Conservation (phyloP, 768 basidiomycete species). For the Aureoboletus auriporus region DNA sequence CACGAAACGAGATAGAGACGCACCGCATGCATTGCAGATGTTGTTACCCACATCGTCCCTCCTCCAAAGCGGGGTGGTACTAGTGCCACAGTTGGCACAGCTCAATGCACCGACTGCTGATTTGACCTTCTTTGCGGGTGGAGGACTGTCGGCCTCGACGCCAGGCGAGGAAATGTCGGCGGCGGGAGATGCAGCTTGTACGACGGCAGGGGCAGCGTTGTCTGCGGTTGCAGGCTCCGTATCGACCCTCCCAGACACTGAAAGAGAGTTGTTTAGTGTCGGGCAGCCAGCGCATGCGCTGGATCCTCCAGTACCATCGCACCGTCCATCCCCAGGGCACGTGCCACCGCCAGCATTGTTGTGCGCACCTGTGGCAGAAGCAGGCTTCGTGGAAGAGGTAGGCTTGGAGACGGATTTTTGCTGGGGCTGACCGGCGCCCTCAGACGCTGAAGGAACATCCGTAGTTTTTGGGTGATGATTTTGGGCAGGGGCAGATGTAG, state of each 20-base stretch:
- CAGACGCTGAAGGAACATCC: slow-evolving; percentile 26
- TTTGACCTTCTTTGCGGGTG: slow-evolving; percentile 30
- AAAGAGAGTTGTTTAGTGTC: slow-evolving; percentile 85
- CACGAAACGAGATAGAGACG: slow-evolving; percentile 33
- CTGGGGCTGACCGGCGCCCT: slow-evolving; percentile 21
- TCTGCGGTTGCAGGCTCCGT: slow-evolving; percentile 30
- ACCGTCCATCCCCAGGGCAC: slow-evolving; percentile 98
- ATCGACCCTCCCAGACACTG: slow-evolving; percentile 40
- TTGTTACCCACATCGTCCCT: slow-evolving; percentile 89
- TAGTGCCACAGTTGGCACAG: slow-evolving; percentile 87
- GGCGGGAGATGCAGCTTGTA: slow-evolving; percentile 25
- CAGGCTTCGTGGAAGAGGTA: slow-evolving; percentile 24
- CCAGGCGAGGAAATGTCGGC: slow-evolving; percentile 34
- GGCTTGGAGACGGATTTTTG: slow-evolving; percentile 25
- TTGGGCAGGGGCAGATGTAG: slow-evolving; percentile 23
- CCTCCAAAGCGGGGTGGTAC: slow-evolving; percentile 87
- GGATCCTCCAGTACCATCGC: slow-evolving; percentile 95
- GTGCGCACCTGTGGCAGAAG: slow-evolving; percentile 30
- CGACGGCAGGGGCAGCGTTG: slow-evolving; percentile 16
- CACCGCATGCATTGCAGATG: slow-evolving; percentile 94
- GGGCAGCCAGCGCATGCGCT: slow-evolving; percentile 94
- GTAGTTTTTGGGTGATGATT: slow-evolving; percentile 31
- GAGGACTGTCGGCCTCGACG: slow-evolving; percentile 27
- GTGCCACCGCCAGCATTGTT: slow-evolving; percentile 49
- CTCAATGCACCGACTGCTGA: slow-evolving; percentile 67